Evolutionary conservation across 192 early-diverging fungal species (phyloP).

Genomic region (Backusella luteola): DNA sequence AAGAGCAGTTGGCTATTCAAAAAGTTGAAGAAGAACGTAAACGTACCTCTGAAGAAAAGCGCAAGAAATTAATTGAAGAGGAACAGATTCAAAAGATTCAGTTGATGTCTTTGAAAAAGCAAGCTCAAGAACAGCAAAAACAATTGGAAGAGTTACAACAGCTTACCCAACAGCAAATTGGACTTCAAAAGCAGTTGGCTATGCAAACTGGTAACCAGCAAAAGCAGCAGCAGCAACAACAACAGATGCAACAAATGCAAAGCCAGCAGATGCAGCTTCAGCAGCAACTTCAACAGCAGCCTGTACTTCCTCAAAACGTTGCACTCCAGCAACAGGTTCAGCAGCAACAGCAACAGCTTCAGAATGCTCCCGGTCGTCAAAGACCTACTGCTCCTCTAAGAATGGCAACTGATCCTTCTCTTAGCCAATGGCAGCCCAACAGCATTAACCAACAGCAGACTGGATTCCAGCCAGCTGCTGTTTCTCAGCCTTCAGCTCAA

Average conservation of each 20-base stretch:
- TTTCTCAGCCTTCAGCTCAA: slow-evolving; percentile 5
- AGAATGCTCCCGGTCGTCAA: background rate
- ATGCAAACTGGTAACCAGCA: slow-evolving; percentile 8
- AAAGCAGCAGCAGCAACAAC: background rate
- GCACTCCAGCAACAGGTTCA: background rate
- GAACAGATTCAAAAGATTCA: slow-evolving; percentile 21
- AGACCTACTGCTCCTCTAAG: background rate
- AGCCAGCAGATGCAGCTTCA: background rate
- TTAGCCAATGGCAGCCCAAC: background rate
- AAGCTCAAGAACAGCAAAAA: slow-evolving; percentile 14
- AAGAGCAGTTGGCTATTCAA: background rate
- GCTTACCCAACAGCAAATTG: slow-evolving; percentile 8
- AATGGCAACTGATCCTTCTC: background rate
- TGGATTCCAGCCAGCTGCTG: background rate
- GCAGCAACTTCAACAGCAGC: background rate
- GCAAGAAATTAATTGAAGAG: slow-evolving; percentile 5
- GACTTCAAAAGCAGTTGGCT: slow-evolving; percentile 15
- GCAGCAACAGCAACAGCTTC: background rate
- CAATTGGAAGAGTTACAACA: slow-evolving; percentile 9
- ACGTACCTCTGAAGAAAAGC: slow-evolving; percentile 10
- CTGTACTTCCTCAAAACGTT: background rate
- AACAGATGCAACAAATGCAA: background rate
- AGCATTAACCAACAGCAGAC: background rate
- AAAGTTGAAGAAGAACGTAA: background rate
- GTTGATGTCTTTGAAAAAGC: background rate